Evolutionary conservation across 2,329 filamentous ascomycete species (phyloP), one percentile per base, ranked within the genome.

Genomic region (Sarocladium kiliense): DNA sequence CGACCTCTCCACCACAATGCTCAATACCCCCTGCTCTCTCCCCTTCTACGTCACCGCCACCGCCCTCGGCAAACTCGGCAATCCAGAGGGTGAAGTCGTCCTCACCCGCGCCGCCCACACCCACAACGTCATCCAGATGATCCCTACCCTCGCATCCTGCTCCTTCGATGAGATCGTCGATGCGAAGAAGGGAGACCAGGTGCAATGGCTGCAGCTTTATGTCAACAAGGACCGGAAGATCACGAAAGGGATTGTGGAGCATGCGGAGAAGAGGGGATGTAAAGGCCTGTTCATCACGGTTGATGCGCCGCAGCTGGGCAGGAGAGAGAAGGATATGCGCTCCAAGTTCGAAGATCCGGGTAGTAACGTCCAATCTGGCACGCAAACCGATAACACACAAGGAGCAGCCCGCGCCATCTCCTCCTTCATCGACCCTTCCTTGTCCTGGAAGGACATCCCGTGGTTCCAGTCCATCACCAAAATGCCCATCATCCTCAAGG

Each of bases 1-100:
- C 58, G 90, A 97, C 70, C 85, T 89, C 68, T 85, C 84, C 34
- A 97, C 92, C 23, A 96, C 88, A 2, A 97, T 99, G 93, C 87
- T 99, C 18, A 93, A 92, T 60, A 86, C 87, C 34, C 91, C 89
- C 67, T 84, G 85, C 59, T 83, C 86, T 59, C 88, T 95, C 49
- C 94, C 94, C 21, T 95, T 97, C 75, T 99, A 99, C 74, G 88
- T 99, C 19, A 97, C 94, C 1, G 94, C 94, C 44, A 97, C 94
- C 6, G 94, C 94, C 0, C 82, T 99, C 7, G 94, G 94, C 62
- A 97, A 97, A 74, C 85, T 99, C 3, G 94, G 94, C 57, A 82
- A 99, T 68, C 88, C 88, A 0, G 94, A 97, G 71, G 94, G 94
- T 63, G 94, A 99, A 71, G 91, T 97, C 4, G 78, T 96, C 10